Evolutionary conservation across 805 yeast species (phyloP).

Genomic region (Candida stauntonica): DNA sequence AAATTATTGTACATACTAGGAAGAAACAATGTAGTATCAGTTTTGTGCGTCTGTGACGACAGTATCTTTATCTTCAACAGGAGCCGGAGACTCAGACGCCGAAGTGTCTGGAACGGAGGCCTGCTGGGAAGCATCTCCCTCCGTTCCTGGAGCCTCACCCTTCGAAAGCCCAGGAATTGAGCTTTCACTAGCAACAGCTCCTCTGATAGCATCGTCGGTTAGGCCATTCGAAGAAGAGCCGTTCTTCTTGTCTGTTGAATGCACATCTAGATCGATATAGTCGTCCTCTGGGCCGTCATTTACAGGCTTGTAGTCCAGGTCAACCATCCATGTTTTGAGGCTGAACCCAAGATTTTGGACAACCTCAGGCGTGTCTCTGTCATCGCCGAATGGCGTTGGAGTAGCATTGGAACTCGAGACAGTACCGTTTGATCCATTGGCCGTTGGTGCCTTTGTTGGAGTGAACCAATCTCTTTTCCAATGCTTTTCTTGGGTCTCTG

Average conservation of each 20-base stretch:
- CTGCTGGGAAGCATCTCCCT: not conserved
- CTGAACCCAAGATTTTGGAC: constrained; percentile 23
- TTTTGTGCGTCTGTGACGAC: not conserved
- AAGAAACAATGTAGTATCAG: not conserved
- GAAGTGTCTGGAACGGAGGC: no score
- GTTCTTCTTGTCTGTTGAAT: constrained; percentile 28
- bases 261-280: constrained; percentile 38
- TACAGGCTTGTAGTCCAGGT: constrained; percentile 18
- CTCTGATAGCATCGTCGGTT: constrained; percentile 46
- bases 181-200: constrained; percentile 46
- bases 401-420: constrained; percentile 10
- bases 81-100: no score
- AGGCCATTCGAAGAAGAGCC: constrained; percentile 26
- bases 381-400: constrained; percentile 27
- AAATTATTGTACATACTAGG: no score
- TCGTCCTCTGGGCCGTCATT: constrained; percentile 40
- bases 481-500: constrained; percentile 21
- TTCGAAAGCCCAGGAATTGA: constrained; percentile 42
- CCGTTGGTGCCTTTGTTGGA: constrained; percentile 14
- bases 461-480: constrained; percentile 29
- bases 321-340: constrained; percentile 32
- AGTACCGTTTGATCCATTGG: not conserved
- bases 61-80: not conserved
- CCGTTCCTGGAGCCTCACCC: constrained; percentile 1
- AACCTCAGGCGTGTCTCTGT: constrained; percentile 13